A percentile compares a stretch with the other conserved stretches of the same genome.
Evolutionary conservation across 2,329 filamentous ascomycete species (phyloP).

Genomic region (Camillea tinctor): DNA sequence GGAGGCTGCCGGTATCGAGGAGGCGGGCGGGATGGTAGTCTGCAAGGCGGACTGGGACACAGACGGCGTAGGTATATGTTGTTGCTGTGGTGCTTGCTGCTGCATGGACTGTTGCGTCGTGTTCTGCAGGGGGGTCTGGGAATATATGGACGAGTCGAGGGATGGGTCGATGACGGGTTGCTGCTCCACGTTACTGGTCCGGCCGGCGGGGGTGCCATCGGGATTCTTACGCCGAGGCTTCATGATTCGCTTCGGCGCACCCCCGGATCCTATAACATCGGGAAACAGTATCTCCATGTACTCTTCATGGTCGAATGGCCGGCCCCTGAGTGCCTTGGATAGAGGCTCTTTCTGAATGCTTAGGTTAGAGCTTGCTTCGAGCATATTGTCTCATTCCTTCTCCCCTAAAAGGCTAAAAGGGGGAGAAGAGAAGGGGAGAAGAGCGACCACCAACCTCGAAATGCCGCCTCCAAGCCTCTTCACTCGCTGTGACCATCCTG

Average conservation of each 20-base stretch:
- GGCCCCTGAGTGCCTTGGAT: conserved; percentile 54
- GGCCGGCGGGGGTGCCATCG: conserved; percentile 42
- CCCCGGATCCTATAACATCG: conserved; percentile 59
- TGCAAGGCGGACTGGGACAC: conserved; percentile 27
- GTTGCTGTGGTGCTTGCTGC: conserved; percentile 14
- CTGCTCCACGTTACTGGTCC: conserved; percentile 48
- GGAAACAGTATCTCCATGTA: conserved; percentile 61
- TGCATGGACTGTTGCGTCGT: conserved; percentile 18
- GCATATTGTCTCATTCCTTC: neutral
- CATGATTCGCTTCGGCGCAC: conserved; percentile 58
- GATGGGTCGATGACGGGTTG: conserved; percentile 38
- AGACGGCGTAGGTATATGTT: conserved; percentile 25
- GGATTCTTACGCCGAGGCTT: conserved; percentile 51
- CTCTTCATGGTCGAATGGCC: conserved; percentile 60
- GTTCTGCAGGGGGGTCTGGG: conserved; percentile 21
- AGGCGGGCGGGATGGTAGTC: conserved; percentile 39
- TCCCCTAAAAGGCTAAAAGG: neutral
- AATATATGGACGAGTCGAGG: conserved; percentile 23
- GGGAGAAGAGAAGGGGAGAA: neutral
- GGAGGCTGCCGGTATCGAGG: conserved; percentile 37
- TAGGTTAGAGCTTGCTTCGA: conserved; percentile 3
- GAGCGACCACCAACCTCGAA: conserved; percentile 48
- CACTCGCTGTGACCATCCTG: conserved; percentile 52
- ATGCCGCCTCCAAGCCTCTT: conserved; percentile 57
- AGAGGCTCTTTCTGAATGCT: conserved; percentile 52